Percentiles rank a stretch among this genome's conserved stretches.
Conservation (phyloP, 192 early-diverging fungal genomes). For the Podila verticillata region DNA sequence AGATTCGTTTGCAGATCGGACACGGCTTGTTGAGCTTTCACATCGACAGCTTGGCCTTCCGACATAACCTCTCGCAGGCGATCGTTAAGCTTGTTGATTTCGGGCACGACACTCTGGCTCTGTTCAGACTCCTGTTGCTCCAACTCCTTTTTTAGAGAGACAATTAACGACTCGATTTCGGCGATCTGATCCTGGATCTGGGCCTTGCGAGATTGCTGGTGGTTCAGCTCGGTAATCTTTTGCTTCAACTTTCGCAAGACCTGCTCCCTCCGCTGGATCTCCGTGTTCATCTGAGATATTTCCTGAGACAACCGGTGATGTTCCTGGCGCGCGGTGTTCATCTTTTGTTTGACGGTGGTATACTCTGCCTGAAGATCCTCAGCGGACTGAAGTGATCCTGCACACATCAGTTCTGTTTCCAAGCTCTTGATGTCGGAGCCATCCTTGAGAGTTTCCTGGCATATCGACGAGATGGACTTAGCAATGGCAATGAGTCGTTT, state of each 20-base stretch:
- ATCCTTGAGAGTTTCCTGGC: slow-evolving; percentile 17
- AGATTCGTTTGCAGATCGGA: slow-evolving; percentile 46
- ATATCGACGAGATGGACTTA: slow-evolving; percentile 5
- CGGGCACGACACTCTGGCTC: slow-evolving; percentile 22
- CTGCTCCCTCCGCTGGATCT: slow-evolving; percentile 63
- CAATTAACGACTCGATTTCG: slow-evolving; percentile 53
- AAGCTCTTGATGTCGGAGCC: slow-evolving; percentile 25
- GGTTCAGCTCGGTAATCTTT: slow-evolving; percentile 51
- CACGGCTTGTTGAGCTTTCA: slow-evolving; percentile 25
- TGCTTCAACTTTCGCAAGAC: slow-evolving; percentile 54
- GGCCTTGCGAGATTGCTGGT: slow-evolving; percentile 35
- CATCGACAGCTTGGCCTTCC: slow-evolving; percentile 20
- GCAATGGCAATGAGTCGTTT: slow-evolving; percentile 3
- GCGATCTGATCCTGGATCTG: slow-evolving; percentile 53
- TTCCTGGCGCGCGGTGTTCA: slow-evolving; percentile 45
- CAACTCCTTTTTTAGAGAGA: slow-evolving; percentile 20
- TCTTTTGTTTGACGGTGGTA: slow-evolving; percentile 55
- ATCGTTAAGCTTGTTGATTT: slow-evolving; percentile 24
- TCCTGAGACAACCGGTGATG: slow-evolving; percentile 59
- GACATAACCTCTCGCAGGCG: slow-evolving; percentile 1
- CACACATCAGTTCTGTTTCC: slow-evolving; percentile 54
- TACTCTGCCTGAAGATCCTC: slow-evolving; percentile 75
- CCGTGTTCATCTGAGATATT: slow-evolving; percentile 61
- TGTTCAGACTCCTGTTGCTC: slow-evolving; percentile 31
- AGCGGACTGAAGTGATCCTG: slow-evolving; percentile 72